Conservation (phyloP, 2,329 filamentous ascomycete species). For the Colletotrichum sp. region DNA sequence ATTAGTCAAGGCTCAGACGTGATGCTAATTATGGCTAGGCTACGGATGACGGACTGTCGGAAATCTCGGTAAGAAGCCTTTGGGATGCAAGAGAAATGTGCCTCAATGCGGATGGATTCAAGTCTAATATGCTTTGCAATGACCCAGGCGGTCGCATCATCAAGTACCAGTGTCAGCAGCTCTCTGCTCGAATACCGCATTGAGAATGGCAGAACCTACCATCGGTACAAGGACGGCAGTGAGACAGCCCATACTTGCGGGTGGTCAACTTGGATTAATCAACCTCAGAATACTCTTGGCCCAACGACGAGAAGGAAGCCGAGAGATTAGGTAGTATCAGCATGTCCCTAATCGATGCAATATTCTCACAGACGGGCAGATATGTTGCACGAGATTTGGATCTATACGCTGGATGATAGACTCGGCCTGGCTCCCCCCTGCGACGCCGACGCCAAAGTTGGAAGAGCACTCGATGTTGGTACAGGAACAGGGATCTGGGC, state of each 20-base stretch:
- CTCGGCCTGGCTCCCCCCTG: not conserved
- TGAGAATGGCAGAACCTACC: not conserved
- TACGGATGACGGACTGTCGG: not conserved
- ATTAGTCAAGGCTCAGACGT: not conserved
- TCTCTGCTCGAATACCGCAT: not conserved
- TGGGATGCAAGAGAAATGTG: not conserved
- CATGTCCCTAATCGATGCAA: not conserved
- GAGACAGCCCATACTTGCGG: not conserved
- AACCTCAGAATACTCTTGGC: not conserved
- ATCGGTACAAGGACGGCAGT: not conserved
- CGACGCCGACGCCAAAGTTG: not conserved
- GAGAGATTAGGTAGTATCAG: not conserved
- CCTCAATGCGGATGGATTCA: not conserved
- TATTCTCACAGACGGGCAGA: not conserved
- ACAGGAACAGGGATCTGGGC: not conserved
- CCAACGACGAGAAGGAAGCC: not conserved
- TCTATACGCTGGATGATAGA: not conserved
- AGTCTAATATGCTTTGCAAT: not conserved
- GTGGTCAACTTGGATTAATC: not conserved
- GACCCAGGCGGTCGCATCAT: not conserved
- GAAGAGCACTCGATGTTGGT: not conserved
- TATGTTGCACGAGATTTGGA: not conserved
- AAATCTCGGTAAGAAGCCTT: not conserved
- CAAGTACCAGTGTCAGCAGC: not conserved
- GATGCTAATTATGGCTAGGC: not conserved